Conservation (phyloP, 2,329 filamentous ascomycete species). For the Aspergillus phoenicis region DNA sequence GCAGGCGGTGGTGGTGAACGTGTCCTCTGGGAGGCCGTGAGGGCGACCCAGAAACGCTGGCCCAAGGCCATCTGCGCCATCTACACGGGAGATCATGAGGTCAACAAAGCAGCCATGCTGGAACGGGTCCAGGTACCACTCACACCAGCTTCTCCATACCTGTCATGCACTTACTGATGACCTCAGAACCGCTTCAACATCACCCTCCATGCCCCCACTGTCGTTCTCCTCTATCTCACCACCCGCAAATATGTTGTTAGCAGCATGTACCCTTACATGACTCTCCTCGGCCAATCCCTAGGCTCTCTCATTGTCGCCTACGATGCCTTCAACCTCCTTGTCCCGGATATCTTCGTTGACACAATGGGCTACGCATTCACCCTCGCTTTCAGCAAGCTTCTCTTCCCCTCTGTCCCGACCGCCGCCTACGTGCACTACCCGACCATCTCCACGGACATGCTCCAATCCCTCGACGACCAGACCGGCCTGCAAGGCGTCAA, state of each 20-base stretch:
- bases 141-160: neutral
- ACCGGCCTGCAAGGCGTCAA: slow-evolving; percentile 73
- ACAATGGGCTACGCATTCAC: slow-evolving; percentile 98
- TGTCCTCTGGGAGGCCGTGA: slow-evolving; percentile 93
- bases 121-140: slow-evolving; percentile 68
- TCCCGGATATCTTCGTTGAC: slow-evolving; percentile 92
- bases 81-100: slow-evolving; percentile 93
- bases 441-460: slow-evolving; percentile 97
- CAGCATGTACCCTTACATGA: slow-evolving; percentile 88
- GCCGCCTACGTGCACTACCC: slow-evolving; percentile 97
- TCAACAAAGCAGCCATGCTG: slow-evolving; percentile 77
- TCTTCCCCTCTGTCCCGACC: slow-evolving; percentile 80
- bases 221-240: slow-evolving; percentile 88
- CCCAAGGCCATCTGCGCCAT: slow-evolving; percentile 87
- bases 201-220: slow-evolving; percentile 75
- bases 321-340: slow-evolving; percentile 88
- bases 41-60: slow-evolving; percentile 85
- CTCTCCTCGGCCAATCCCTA: slow-evolving; percentile 87
- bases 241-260: slow-evolving; percentile 84
- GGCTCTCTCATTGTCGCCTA: slow-evolving; percentile 85
- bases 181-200: slow-evolving; percentile 85
- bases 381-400: slow-evolving; percentile 75
- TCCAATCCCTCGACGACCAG: slow-evolving; percentile 72
- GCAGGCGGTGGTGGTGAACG: slow-evolving; percentile 93
- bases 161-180: neutral